Percentiles rank a stretch among this genome's conserved stretches.
Conservation (phyloP, 257 asterid species). For the Plantago ovata region DNA sequence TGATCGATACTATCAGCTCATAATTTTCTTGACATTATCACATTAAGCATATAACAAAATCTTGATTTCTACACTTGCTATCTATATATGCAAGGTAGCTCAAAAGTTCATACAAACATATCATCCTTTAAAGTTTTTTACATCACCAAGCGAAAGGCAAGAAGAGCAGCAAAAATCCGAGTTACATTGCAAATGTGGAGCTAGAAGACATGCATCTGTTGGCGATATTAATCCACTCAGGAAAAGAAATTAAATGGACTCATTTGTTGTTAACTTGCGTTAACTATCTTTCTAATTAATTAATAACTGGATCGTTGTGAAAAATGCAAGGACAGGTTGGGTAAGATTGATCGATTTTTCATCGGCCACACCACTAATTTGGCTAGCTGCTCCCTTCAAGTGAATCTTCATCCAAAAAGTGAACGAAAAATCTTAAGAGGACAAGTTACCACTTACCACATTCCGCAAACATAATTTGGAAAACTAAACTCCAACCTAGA, state of each 20-base stretch:
- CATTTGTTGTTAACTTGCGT: background rate
- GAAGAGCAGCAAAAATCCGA: background rate
- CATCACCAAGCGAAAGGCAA: background rate
- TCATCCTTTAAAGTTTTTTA: too few relatives aligned
- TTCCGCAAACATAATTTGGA: background rate
- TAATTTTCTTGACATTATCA: too few relatives aligned
- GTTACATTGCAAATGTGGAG: conserved; percentile 3
- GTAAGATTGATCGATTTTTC: conserved; percentile 19
- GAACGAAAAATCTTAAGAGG: too few relatives aligned
- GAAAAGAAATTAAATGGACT: background rate
- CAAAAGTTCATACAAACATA: too few relatives aligned
- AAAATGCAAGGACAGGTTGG: too few relatives aligned
- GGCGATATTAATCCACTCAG: too few relatives aligned
- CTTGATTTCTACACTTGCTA: background rate
- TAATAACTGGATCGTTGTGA: too few relatives aligned
- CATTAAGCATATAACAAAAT: background rate
- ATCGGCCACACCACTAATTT: conserved; percentile 79
- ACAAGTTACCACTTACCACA: too few relatives aligned
- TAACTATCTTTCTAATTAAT: too few relatives aligned
- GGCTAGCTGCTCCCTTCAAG: conserved; percentile 77
- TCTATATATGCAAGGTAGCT: too few relatives aligned
- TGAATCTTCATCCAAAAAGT: conserved; percentile 77
- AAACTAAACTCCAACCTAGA: background rate
- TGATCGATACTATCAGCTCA: too few relatives aligned
- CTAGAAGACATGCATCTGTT: background rate